A percentile compares a stretch with the other conserved stretches of the same genome.
These are phyloP conservation scores for Trichoderma endophyticum DNA, from an alignment of 2,329 filamentous ascomycete genomes.

Conservation along the genomic window DNA sequence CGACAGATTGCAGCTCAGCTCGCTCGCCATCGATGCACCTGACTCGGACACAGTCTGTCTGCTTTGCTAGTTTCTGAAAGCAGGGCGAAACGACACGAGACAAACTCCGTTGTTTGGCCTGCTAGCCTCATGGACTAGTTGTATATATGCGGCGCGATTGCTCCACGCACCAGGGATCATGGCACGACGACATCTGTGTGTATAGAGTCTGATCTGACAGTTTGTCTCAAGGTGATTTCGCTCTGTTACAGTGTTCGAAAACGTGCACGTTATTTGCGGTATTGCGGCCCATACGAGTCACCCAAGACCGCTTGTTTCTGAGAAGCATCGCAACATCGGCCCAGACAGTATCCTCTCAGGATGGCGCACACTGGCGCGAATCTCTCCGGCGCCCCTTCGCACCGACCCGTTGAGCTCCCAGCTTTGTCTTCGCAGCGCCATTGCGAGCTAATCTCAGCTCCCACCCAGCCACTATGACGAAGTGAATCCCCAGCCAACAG, in stretches of 20 bases:
- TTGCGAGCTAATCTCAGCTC: not conserved
- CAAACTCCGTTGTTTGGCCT: not conserved
- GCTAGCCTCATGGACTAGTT: not conserved
- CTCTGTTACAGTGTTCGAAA: not conserved
- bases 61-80: not conserved
- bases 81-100: not conserved
- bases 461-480: not conserved
- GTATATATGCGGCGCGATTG: not conserved
- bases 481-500: not conserved
- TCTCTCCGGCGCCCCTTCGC: not conserved
- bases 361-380: not conserved
- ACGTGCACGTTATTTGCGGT: not conserved
- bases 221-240: not conserved
- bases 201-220: not conserved
- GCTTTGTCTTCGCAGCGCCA: not conserved
- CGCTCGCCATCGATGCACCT: not conserved
- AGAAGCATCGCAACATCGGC: too few species aligned
- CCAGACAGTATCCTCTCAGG: not conserved
- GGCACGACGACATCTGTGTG: not conserved
- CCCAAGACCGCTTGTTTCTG: not conserved
- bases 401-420: not conserved
- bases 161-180: slow-evolving; percentile 10
- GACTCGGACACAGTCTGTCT: not conserved
- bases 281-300: not conserved
- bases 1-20: not conserved